Percentiles rank a stretch among this genome's conserved stretches.
Evolutionary conservation across 192 early-diverging fungal genomes (phyloP).

Genomic region (Phycomyces nitens): DNA sequence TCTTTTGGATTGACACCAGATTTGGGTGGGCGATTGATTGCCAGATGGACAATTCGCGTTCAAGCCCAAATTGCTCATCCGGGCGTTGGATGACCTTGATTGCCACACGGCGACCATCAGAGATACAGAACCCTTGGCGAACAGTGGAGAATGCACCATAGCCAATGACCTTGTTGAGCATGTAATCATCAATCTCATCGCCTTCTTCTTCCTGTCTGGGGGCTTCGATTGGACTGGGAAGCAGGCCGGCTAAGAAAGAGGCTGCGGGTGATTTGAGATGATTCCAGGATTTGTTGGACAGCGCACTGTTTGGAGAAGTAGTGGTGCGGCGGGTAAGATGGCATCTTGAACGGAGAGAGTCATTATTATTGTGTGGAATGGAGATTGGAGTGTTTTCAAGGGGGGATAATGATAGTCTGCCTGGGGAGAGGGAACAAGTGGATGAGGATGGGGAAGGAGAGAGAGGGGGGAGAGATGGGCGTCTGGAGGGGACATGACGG

Average conservation of each 20-base stretch:
- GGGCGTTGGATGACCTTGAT: conserved; percentile 66
- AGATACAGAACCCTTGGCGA: conserved; percentile 55
- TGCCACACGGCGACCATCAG: conserved; percentile 49
- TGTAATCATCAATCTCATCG: conserved; percentile 68
- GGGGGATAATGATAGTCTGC: too few species aligned
- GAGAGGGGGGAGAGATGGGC: too few species aligned
- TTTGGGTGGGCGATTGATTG: conserved; percentile 59
- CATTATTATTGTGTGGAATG: too few species aligned
- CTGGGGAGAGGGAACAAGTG: too few species aligned
- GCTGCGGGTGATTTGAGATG: conserved; percentile 31
- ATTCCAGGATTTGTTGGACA: conserved; percentile 20
- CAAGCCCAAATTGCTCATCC: conserved; percentile 32
- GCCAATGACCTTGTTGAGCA: conserved; percentile 65
- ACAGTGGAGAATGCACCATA: conserved; percentile 74
- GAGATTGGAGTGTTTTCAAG: too few species aligned
- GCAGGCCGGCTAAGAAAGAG: conserved; percentile 26
- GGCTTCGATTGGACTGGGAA: conserved; percentile 9
- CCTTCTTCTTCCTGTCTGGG: conserved; percentile 49
- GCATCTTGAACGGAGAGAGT: too few species aligned
- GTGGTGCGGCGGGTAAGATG: too few species aligned
- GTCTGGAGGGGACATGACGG: too few species aligned
- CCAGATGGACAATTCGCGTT: conserved; percentile 69
- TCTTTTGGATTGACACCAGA: conserved; percentile 59
- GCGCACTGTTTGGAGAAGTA: too few species aligned
- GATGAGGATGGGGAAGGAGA: too few species aligned